phyloP scores from a whole-genome alignment of 2,329 filamentous ascomycete species.

The Parascedosporium putredinis region DNA sequence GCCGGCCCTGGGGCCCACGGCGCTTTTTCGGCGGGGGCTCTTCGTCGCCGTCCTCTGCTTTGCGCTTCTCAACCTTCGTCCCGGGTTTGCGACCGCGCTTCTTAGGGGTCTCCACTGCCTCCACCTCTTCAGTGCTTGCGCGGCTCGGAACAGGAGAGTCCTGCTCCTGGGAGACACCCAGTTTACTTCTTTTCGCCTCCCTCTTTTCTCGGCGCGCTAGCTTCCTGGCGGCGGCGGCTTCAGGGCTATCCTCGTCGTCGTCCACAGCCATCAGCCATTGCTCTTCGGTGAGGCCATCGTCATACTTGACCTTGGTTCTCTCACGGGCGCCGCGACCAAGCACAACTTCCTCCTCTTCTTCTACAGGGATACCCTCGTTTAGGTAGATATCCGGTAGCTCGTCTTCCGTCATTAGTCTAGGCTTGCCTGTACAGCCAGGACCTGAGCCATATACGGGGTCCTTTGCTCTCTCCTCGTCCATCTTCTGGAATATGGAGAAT shows the following conservation, averaged over 20 bases:
- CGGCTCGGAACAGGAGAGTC: conserved; percentile 70
- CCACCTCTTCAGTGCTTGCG: conserved; percentile 72
- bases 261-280: conserved; percentile 98
- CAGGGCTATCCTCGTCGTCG: conserved; percentile 87
- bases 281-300: conserved; percentile 95
- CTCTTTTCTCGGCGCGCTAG: conserved; percentile 75
- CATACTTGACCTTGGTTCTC: conserved; percentile 86
- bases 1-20: conserved; percentile 57
- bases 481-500: conserved; percentile 63
- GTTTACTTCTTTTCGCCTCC: conserved; percentile 54
- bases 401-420: conserved; percentile 75
- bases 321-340: conserved; percentile 87
- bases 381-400: conserved; percentile 94
- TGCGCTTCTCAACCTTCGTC: conserved; percentile 71
- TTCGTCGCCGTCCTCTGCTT: conserved; percentile 68
- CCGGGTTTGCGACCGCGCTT: conserved; percentile 77
- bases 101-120: conserved; percentile 63
- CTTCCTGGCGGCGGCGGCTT: conserved; percentile 85
- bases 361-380: conserved; percentile 69
- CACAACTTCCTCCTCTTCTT: conserved; percentile 63
- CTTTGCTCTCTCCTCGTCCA: conserved; percentile 65
- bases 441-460: conserved; percentile 61
- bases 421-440: conserved; percentile 49
- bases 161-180: too few species aligned
- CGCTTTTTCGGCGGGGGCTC: conserved; percentile 72